Evolutionary conservation across 2,329 filamentous ascomycete genomes (phyloP).

Genomic region (Cladosporium austrohemisphaericum): DNA sequence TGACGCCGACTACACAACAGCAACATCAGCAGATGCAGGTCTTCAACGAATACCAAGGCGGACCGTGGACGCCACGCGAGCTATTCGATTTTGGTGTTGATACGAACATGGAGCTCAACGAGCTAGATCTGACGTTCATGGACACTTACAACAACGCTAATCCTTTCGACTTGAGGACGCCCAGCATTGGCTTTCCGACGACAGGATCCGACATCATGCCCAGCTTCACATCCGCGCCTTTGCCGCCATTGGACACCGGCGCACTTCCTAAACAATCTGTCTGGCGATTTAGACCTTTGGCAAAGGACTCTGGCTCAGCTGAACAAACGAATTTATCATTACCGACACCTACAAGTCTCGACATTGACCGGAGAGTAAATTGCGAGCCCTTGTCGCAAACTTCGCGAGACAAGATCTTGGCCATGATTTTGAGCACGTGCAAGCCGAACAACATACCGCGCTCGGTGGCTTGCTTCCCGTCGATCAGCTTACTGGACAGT

Average conservation of each 20-base stretch:
- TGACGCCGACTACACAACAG: constrained; percentile 21
- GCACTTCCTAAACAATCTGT: constrained; percentile 41
- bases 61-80: constrained; percentile 43
- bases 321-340: constrained; percentile 40
- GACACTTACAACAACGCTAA: constrained; percentile 45
- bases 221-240: constrained; percentile 31
- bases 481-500: constrained; percentile 57
- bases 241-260: constrained; percentile 31
- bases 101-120: constrained; percentile 44
- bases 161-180: constrained; percentile 38
- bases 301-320: constrained; percentile 33
- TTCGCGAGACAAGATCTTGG: constrained; percentile 58
- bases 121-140: constrained; percentile 43
- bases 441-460: constrained; percentile 47
- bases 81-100: constrained; percentile 45
- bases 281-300: constrained; percentile 43
- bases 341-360: constrained; percentile 35
- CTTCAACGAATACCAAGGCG: constrained; percentile 30
- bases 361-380: constrained; percentile 40
- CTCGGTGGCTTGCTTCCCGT: constrained; percentile 60
- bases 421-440: constrained; percentile 59
- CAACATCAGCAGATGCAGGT: constrained; percentile 25
- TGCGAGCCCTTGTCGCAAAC: constrained; percentile 40
- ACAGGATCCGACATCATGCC: constrained; percentile 33
- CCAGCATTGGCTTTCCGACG: constrained; percentile 32